phyloP scores from a whole-genome alignment of 345 rosid species.

The Pugionium cornutum region DNA sequence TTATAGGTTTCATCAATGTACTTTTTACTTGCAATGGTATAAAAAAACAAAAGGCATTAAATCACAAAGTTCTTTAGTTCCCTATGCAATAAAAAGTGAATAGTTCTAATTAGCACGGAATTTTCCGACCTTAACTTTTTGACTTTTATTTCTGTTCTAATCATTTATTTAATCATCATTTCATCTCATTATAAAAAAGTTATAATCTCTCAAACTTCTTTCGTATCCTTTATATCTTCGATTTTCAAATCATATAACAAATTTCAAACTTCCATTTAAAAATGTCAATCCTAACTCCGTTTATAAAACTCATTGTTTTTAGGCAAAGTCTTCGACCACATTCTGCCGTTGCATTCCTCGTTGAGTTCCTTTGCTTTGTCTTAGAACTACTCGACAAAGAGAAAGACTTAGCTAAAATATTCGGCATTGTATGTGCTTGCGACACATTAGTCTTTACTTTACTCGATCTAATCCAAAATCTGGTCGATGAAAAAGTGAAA shows the following conservation, averaged over 20 bases:
- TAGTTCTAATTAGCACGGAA: slow-evolving; percentile 24
- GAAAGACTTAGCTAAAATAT: slow-evolving; percentile 36
- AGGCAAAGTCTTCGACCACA: slow-evolving; percentile 43
- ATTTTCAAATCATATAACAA: background rate
- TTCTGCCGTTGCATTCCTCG: slow-evolving; percentile 37
- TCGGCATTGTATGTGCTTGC: slow-evolving; percentile 35
- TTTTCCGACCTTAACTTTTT: slow-evolving; percentile 29
- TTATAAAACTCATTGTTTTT: slow-evolving; percentile 31
- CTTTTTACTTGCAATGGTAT: background rate
- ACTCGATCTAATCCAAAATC: slow-evolving; percentile 31
- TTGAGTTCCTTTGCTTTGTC: slow-evolving; percentile 41
- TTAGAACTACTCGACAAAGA: slow-evolving; percentile 36
- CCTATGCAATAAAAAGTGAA: slow-evolving; percentile 32
- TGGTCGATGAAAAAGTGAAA: slow-evolving; percentile 25
- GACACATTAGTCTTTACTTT: slow-evolving; percentile 38
- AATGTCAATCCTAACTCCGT: slow-evolving; percentile 36
- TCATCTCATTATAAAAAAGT: slow-evolving; percentile 23
- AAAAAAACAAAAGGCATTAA: slow-evolving; percentile 1
- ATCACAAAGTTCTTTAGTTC: background rate
- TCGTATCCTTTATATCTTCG: no score
- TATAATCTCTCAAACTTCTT: background rate
- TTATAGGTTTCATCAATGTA: no score
- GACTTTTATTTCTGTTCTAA: slow-evolving; percentile 23
- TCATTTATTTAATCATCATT: slow-evolving; percentile 23
- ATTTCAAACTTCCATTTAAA: background rate